These are phyloP conservation scores for Eleusine coracana DNA, from an alignment of 176 grass and related monocot species.

Conservation along the genomic window DNA sequence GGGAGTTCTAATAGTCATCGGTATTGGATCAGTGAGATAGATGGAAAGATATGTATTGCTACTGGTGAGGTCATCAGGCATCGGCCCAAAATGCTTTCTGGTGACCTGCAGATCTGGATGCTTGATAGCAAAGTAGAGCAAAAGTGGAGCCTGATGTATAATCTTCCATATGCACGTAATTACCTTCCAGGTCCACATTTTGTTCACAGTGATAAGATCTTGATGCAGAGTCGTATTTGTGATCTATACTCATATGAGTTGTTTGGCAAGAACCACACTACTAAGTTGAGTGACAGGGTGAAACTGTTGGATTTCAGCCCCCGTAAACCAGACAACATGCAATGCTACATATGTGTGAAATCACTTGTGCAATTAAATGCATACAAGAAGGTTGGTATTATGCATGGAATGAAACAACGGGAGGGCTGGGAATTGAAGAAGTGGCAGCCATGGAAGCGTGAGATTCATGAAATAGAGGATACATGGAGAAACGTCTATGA, in stretches of 20 bases:
- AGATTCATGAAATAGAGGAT: background rate
- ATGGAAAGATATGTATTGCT: conserved; percentile 30
- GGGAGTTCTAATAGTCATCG: background rate
- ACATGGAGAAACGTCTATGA: background rate
- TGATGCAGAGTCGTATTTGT: background rate
- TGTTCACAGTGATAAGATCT: conserved; percentile 32
- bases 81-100: background rate
- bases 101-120: conserved; percentile 37
- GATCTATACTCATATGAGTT: conserved; percentile 20
- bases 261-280: background rate
- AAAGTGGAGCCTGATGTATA: conserved; percentile 30
- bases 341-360: conserved; percentile 26
- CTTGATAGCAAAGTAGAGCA: conserved; percentile 21
- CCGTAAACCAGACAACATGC: background rate
- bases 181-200: conserved; percentile 14
- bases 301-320: conserved; percentile 22
- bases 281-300: background rate
- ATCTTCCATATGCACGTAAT: background rate
- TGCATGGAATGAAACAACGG: background rate
- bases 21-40: conserved; percentile 32
- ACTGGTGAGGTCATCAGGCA: background rate
- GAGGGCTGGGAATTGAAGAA: conserved; percentile 45
- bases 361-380: conserved; percentile 42
- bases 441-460: conserved; percentile 23
- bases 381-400: conserved; percentile 31